Evolutionary conservation across 176 grass and related monocot species (phyloP), one percentile per base, ranked within the genome.

Genomic region (Triticum urartu): DNA sequence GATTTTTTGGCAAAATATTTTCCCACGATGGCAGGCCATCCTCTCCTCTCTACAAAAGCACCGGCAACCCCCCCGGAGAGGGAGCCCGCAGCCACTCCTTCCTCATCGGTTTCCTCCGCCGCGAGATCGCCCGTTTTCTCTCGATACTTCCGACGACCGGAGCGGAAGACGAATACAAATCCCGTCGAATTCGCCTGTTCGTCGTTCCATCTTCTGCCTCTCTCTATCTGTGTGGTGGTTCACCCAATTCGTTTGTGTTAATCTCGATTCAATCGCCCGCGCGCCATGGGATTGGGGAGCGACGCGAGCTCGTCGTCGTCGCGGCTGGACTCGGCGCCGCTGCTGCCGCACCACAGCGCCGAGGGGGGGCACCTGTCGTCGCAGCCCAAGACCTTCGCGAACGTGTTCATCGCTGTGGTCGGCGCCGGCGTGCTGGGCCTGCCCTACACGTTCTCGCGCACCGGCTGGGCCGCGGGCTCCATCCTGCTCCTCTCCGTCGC

Each of bases 381-480:
- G 60, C 97, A 94, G 86, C 85, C 97, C 56, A 96, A 99, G 88
- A 99, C 97, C 25, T 96, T 99, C 76, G 97, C 94, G 5, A 99
- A 99, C 87, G 97, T 99, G 6, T 99, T 99, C 89, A 96, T 99
- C 79, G 90, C 97, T 11, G 95, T 99, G 74, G 97, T 99, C n/a
- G 97, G 97, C 40, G 94, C 97, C 48, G 94, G 97, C 50, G 97
- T 99, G 74, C 92, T 99, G 18, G 97, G 97, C 2, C 90, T 99
- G 21, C 97, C 97, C 6, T 99, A 99, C 93, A 88, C 97, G 52
- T 99, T 99, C 90, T 92, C 90, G 76, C 94, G 86, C 40, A 99
- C 90, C 10, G 97, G 97, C 0, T 99, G 97, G 97, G 90, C 87
- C 1, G 76, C 97, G 79, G 97, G 97, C 21, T 68, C 83, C 11